Conservation (phyloP, 164 flowering plant species). For the Piper betle region DNA sequence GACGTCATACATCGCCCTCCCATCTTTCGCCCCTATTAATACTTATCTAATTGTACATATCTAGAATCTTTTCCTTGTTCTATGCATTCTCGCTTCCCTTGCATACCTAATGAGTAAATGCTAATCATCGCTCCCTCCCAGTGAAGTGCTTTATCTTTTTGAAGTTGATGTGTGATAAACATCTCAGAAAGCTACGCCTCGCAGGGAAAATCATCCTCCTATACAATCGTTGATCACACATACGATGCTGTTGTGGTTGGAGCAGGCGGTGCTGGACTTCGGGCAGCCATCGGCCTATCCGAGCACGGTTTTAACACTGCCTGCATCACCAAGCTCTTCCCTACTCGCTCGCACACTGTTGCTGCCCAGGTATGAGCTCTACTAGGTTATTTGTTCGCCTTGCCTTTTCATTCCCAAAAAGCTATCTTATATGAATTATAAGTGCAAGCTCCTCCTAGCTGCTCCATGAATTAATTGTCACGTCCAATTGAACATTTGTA, state of each 20-base stretch:
- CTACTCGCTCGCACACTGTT: slow-evolving; percentile 88
- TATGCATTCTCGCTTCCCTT: not conserved
- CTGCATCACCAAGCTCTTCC: slow-evolving; percentile 90
- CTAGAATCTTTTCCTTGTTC: not conserved
- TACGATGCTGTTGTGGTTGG: slow-evolving; percentile 93
- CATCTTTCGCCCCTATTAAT: not conserved
- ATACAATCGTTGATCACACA: slow-evolving; percentile 58
- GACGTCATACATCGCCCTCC: not conserved
- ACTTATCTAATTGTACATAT: too few relatives aligned
- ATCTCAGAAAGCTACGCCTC: not conserved
- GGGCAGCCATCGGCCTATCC: slow-evolving; percentile 86
- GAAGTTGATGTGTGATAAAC: too few relatives aligned
- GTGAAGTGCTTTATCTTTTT: too few relatives aligned
- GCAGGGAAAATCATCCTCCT: not conserved
- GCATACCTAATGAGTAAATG: too few relatives aligned
- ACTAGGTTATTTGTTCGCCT: not conserved
- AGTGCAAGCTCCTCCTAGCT: too few relatives aligned
- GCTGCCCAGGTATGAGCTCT: slow-evolving; percentile 64
- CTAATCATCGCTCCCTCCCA: too few relatives aligned
- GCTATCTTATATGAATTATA: too few relatives aligned
- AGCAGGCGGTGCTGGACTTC: slow-evolving; percentile 94
- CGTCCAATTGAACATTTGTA: not conserved
- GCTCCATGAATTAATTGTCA: too few relatives aligned
- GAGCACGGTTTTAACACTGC: slow-evolving; percentile 96
- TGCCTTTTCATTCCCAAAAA: not conserved